A percentile compares a stretch with the other conserved stretches of the same genome.
phyloP scores from a whole-genome alignment of 768 basidiomycete genomes.

The Basidioascus undulatus region DNA sequence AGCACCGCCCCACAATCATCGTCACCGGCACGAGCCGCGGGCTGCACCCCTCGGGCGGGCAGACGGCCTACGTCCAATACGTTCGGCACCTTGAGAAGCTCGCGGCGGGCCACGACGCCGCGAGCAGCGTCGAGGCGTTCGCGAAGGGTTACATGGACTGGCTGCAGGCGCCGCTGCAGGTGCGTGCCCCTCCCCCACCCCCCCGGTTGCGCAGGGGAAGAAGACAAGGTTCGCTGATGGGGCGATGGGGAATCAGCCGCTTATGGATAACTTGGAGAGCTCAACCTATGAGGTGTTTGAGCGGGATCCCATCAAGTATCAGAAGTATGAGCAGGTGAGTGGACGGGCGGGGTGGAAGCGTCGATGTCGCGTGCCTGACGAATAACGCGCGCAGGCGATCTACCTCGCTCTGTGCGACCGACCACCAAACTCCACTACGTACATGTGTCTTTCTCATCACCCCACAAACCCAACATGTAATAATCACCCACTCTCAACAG shows the following conservation, averaged over 20 bases:
- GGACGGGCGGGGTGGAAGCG: not conserved
- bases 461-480: too few relatives aligned
- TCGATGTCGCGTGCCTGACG: not conserved
- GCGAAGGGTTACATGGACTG: slow-evolving; percentile 86
- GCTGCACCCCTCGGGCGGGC: slow-evolving; percentile 57
- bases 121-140: slow-evolving; percentile 66
- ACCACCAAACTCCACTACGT: slow-evolving; percentile 37
- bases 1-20: slow-evolving; percentile 72
- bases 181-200: slow-evolving; percentile 18
- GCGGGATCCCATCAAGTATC: slow-evolving; percentile 88
- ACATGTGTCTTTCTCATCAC: not conserved
- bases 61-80: slow-evolving; percentile 73
- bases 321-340: slow-evolving; percentile 69
- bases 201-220: slow-evolving; percentile 1
- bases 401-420: slow-evolving; percentile 54
- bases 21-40: slow-evolving; percentile 40
- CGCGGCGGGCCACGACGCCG: slow-evolving; percentile 33
- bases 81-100: slow-evolving; percentile 59
- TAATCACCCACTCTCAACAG: slow-evolving; percentile 23
- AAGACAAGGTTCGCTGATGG: slow-evolving; percentile 5
- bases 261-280: slow-evolving; percentile 93
- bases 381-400: slow-evolving; percentile 32
- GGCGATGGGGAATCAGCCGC: slow-evolving; percentile 31
- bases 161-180: slow-evolving; percentile 82
- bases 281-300: slow-evolving; percentile 95